These are phyloP conservation scores for Sordariomycetes sp. DNA, from an alignment of 2,329 filamentous ascomycete species.

Conservation along the genomic window DNA sequence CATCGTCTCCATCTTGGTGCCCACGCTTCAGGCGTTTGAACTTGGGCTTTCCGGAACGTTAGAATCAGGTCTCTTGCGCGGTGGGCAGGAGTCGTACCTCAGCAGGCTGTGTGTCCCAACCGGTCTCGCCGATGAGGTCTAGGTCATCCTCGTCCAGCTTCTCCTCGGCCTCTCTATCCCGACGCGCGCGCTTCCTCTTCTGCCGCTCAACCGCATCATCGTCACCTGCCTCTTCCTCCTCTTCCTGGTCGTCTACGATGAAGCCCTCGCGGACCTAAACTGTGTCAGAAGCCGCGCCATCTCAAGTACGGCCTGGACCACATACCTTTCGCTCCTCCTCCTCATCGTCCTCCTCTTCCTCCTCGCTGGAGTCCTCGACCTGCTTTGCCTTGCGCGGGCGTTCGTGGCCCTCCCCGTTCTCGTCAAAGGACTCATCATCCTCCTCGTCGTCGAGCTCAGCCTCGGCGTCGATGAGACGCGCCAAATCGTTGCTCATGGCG, in stretches of 20 bases:
- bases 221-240: constrained; percentile 58
- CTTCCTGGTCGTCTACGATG: constrained; percentile 86
- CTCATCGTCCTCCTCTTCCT: constrained; percentile 87
- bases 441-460: constrained; percentile 81
- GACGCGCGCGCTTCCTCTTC: constrained; percentile 66
- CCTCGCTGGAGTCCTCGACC: constrained; percentile 78
- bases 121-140: constrained; percentile 75
- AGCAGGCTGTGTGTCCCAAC: constrained; percentile 53
- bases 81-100: constrained; percentile 43
- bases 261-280: constrained; percentile 80
- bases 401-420: constrained; percentile 7
- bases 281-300: not conserved
- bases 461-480: constrained; percentile 72
- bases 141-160: constrained; percentile 93
- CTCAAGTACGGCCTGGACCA: not conserved
- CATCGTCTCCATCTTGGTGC: constrained; percentile 63
- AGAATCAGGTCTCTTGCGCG: not conserved
- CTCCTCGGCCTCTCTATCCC: constrained; percentile 74
- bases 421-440: constrained; percentile 69
- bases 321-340: constrained; percentile 69
- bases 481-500: constrained; percentile 53
- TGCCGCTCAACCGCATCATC: constrained; percentile 45
- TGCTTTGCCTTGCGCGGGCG: constrained; percentile 15
- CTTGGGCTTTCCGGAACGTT: constrained; percentile 50
- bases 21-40: constrained; percentile 96